Percentiles rank a stretch among this genome's conserved stretches.
Conservation (phyloP, 768 basidiomycete species). For the Gymnopilus dilepis region DNA sequence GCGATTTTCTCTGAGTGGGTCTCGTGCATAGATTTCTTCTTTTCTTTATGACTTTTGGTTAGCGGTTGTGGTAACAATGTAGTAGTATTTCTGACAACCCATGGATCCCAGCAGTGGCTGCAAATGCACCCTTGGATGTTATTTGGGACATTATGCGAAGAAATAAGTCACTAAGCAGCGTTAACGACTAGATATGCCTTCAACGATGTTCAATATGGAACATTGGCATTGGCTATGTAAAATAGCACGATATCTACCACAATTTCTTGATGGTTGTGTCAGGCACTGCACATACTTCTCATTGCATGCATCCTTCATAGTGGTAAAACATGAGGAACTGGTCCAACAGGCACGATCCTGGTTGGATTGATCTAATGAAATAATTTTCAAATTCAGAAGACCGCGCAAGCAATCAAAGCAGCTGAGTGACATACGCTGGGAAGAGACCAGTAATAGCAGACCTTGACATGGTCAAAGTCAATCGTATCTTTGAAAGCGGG, state of each 20-base stretch:
- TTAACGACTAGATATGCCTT: too few relatives aligned
- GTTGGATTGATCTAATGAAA: constrained; percentile 72
- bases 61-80: neutral
- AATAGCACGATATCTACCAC: too few relatives aligned
- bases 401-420: neutral
- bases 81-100: neutral
- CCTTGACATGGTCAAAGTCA: constrained; percentile 89
- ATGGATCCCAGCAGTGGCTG: neutral
- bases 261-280: too few relatives aligned
- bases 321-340: constrained; percentile 69
- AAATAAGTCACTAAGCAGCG: too few relatives aligned
- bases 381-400: neutral
- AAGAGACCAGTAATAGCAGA: constrained; percentile 74
- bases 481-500: constrained; percentile 87
- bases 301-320: too few relatives aligned
- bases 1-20: too few relatives aligned
- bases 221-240: too few relatives aligned
- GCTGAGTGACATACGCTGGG: constrained; percentile 44
- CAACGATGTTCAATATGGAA: too few relatives aligned
- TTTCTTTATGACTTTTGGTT: neutral
- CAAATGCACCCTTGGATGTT: too few relatives aligned
- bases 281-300: too few relatives aligned
- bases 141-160: too few relatives aligned
- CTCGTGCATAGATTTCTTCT: neutral
- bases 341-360: constrained; percentile 78